Evolutionary conservation across 495 filamentous ascomycete genomes (phyloP).

Genomic region (Filosporella fistucella): DNA sequence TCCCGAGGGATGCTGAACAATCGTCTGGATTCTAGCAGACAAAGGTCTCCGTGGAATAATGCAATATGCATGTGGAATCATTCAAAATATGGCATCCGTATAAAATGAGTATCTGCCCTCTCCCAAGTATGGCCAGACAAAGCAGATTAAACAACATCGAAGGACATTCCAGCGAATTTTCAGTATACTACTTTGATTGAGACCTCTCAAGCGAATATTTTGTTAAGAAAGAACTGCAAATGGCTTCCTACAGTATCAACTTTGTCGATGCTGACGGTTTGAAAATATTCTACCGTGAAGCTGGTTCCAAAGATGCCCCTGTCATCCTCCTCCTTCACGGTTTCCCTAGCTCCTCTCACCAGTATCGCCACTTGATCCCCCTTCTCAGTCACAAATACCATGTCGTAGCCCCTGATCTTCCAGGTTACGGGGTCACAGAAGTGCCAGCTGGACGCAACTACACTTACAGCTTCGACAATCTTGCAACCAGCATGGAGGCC

Average conservation of each 20-base stretch:
- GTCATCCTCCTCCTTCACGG: conserved; percentile 59
- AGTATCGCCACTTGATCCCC: conserved; percentile 58
- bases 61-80: too few relatives aligned
- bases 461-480: conserved; percentile 42
- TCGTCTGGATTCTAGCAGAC: too few relatives aligned
- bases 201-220: too few relatives aligned
- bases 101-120: too few relatives aligned
- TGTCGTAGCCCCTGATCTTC: conserved; percentile 58
- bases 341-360: conserved; percentile 58
- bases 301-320: conserved; percentile 36
- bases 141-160: too few relatives aligned
- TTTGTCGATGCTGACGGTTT: conserved; percentile 27
- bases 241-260: neutral
- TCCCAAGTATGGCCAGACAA: too few relatives aligned
- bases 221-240: too few relatives aligned
- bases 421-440: conserved; percentile 57
- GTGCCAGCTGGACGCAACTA: conserved; percentile 39
- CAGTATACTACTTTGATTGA: too few relatives aligned
- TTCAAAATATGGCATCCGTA: too few relatives aligned
- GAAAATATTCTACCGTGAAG: conserved; percentile 54
- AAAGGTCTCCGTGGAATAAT: too few relatives aligned
- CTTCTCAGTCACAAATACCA: conserved; percentile 45
- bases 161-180: too few relatives aligned
- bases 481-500: conserved; percentile 33
- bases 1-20: too few relatives aligned